Evolutionary conservation across 257 asterid species (phyloP).

Genomic region (Haberlea rhodopensis): DNA sequence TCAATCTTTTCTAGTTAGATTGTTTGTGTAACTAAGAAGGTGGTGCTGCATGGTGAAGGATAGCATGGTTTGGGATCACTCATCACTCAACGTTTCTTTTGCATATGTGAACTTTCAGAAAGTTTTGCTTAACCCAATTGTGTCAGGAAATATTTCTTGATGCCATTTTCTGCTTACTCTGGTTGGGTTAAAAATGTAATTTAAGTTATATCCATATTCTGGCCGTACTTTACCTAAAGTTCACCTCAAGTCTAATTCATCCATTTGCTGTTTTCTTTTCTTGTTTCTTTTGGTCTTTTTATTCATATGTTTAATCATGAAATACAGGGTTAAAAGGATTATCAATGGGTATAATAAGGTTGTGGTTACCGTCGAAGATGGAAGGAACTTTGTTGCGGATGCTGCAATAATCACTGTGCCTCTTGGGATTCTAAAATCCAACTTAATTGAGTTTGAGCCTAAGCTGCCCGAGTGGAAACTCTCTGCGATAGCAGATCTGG

Average conservation of each 20-base stretch:
- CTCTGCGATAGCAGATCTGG: conserved; percentile 88
- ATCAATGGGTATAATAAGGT: conserved; percentile 67
- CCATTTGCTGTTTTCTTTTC: neutral
- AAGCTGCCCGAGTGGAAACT: conserved; percentile 90
- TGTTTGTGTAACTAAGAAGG: neutral
- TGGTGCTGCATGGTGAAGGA: neutral
- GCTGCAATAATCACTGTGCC: conserved; percentile 92
- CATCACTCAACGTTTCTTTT: neutral
- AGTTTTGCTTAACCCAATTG: neutral
- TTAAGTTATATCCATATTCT: conserved; percentile 5
- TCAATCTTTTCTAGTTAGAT: neutral
- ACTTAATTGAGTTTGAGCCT: conserved; percentile 76
- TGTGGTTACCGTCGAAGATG: conserved; percentile 66
- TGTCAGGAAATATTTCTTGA: neutral
- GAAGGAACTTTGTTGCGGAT: conserved; percentile 75
- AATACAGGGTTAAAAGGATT: conserved; percentile 66
- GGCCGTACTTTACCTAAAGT: neutral
- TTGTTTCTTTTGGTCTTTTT: conserved; percentile 4
- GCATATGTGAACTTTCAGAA: neutral
- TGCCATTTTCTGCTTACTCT: neutral
- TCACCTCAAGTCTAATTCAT: neutral
- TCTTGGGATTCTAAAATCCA: conserved; percentile 80
- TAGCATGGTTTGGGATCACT: neutral
- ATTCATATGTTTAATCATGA: conserved; percentile 18
- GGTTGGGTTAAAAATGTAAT: neutral